Base-by-base conservation (phyloP, 345 rosid genomes). In the Tarenaya hassleriana region DNA sequence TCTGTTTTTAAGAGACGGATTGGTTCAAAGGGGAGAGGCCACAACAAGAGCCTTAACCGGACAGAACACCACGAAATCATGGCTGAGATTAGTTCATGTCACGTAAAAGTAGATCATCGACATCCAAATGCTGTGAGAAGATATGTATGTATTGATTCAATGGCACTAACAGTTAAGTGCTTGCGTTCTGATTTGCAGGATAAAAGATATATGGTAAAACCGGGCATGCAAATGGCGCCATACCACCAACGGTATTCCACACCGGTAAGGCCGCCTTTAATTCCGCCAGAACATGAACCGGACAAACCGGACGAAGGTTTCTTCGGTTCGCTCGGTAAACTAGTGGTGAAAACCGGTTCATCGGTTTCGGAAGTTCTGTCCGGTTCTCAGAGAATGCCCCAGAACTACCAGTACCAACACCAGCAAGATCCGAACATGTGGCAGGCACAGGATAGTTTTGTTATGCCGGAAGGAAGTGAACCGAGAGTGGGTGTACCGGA, bases 371-470 rank as follows among this genome's bases (percentile, higher is more conserved):
- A 77, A 41, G 63, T 83, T 35, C 41, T 67, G 35, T n/a, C 45
- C 75, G 73, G 67, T 65, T 47, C 66, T 66, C 73, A 60, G 62
- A 78, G 41, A 69, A 74, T 41, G 21, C 59, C 71, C 66, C 75
- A 53, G 73, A 72, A 61, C 16, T 61, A 34, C 17, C 67, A 61
- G 12, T 61, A 67, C 60, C 73, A 44, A 20, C 85, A 52, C 51
- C 58, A 46, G 71, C 68, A 54, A 29, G 47, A 57, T 41, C 27
- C 41, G 8, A 50, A 7, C 80, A 83, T 67, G 11, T 89, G 94
- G 90, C 88, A 92, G 0, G 66, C 73, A 69, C 96, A 84, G 67
- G 96, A 91, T 63, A 91, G 92, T 67, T 84, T 71, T 45, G 73
- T 66, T 61, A 80, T 84, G 65, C 88, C 82, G 9, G 79, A 82